Evolutionary conservation across 352 stramenopile genomes (phyloP).

Genomic region (Pythium diclinum): DNA sequence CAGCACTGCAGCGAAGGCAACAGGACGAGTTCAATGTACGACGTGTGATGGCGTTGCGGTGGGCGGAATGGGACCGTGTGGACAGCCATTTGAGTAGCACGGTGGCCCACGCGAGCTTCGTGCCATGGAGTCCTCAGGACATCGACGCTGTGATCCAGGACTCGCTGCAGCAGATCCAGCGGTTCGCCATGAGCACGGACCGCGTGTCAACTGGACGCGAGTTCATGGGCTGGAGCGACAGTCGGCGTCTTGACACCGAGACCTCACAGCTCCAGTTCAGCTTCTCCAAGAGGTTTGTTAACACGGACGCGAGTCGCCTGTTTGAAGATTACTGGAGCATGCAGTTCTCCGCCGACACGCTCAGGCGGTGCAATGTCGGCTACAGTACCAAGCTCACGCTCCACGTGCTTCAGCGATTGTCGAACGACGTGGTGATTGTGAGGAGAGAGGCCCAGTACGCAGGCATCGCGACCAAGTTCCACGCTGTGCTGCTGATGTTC

Average conservation of each 20-base stretch:
- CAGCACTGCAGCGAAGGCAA: not conserved
- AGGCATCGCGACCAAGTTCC: constrained; percentile 11
- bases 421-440: constrained; percentile 11
- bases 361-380: constrained; percentile 12
- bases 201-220: constrained; percentile 1
- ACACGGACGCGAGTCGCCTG: constrained; percentile 6
- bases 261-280: constrained; percentile 16
- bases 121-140: not conserved
- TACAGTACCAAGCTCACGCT: constrained; percentile 15
- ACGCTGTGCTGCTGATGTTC: constrained; percentile 19
- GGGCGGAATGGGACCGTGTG: not conserved
- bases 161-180: constrained; percentile 9
- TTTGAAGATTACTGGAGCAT: constrained; percentile 20
- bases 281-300: constrained; percentile 17
- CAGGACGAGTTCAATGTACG: not conserved
- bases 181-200: constrained; percentile 6
- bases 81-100: not conserved
- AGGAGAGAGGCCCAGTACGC: constrained; percentile 13
- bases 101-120: not conserved
- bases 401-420: constrained; percentile 10
- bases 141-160: not conserved
- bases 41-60: not conserved
- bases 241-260: constrained; percentile 8
- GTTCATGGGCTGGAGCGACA: constrained; percentile 22
- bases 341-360: constrained; percentile 17